Percentiles rank a stretch among this genome's conserved stretches.
Conservation (phyloP, 805 yeast species). For the Starmera amethionina region DNA sequence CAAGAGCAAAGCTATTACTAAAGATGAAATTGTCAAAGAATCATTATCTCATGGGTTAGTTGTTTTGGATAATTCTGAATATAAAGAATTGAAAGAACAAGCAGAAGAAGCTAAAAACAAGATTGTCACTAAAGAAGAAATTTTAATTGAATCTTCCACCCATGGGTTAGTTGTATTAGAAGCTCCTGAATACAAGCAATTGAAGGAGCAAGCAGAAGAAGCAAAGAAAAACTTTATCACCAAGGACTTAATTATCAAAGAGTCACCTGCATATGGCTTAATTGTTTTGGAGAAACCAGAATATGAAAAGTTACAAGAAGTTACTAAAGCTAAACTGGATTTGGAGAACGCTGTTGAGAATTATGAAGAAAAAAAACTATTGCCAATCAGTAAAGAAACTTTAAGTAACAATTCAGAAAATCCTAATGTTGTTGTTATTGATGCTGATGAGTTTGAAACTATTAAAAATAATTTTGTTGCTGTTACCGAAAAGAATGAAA, state of each 20-base stretch:
- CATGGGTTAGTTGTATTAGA: background rate
- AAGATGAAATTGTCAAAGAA: constrained; percentile 8
- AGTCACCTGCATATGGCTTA: background rate
- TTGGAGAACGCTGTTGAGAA: too few species aligned
- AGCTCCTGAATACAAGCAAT: background rate
- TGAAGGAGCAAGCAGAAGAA: background rate
- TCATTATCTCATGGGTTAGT: constrained; percentile 11
- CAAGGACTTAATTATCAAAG: background rate
- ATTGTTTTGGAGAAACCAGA: too few species aligned
- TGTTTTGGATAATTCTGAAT: constrained; percentile 7
- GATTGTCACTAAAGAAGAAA: background rate
- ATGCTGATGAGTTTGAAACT: too few species aligned
- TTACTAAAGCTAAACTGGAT: too few species aligned
- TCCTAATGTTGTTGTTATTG: too few species aligned
- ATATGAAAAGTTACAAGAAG: too few species aligned
- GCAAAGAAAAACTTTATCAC: background rate
- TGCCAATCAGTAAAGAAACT: too few species aligned
- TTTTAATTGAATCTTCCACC: background rate
- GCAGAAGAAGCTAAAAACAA: background rate
- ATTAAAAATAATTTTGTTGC: too few species aligned
- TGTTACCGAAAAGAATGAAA: too few species aligned
- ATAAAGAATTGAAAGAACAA: constrained; percentile 6
- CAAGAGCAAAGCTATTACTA: background rate
- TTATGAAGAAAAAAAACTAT: too few species aligned
- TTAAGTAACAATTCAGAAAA: too few species aligned